Conservation (phyloP, 345 rosid species). For the Ricinus communis region DNA sequence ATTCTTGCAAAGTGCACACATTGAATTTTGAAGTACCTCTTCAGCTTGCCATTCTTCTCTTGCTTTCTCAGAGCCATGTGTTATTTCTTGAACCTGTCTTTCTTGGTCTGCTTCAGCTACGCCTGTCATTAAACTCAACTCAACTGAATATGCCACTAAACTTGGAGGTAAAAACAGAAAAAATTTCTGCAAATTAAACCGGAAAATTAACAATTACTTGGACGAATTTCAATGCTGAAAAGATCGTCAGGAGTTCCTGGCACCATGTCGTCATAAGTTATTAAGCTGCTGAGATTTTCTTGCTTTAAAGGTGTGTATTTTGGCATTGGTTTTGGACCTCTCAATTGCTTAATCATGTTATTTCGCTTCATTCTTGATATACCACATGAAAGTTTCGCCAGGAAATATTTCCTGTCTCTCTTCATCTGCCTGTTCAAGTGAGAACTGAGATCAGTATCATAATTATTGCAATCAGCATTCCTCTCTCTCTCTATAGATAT, state of each 20-base stretch:
- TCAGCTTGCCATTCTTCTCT: no score
- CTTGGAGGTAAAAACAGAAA: neutral
- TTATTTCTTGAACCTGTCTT: conserved; percentile 6
- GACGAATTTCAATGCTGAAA: conserved; percentile 38
- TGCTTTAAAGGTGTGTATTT: neutral
- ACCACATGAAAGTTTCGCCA: conserved; percentile 38
- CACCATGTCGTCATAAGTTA: conserved; percentile 27
- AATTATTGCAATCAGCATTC: no score
- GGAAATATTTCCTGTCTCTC: conserved; percentile 39
- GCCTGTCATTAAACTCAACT: neutral
- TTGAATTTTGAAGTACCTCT: no score
- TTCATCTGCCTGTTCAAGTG: conserved; percentile 33
- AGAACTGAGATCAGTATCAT: neutral
- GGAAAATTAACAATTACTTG: conserved; percentile 15
- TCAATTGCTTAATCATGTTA: conserved; percentile 25
- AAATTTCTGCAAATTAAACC: neutral
- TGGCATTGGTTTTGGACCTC: conserved; percentile 30
- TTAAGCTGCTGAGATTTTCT: neutral
- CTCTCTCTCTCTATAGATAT: no score
- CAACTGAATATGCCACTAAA: neutral
- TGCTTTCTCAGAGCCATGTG: conserved; percentile 11
- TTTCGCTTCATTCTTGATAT: conserved; percentile 41
- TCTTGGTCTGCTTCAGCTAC: conserved; percentile 10
- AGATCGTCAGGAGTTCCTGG: conserved; percentile 38
- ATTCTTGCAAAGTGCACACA: conserved; percentile 30